A percentile compares a stretch with the other conserved stretches of the same genome.
Conservation (phyloP, 164 flowering plant species). For the Annona cherimola region DNA sequence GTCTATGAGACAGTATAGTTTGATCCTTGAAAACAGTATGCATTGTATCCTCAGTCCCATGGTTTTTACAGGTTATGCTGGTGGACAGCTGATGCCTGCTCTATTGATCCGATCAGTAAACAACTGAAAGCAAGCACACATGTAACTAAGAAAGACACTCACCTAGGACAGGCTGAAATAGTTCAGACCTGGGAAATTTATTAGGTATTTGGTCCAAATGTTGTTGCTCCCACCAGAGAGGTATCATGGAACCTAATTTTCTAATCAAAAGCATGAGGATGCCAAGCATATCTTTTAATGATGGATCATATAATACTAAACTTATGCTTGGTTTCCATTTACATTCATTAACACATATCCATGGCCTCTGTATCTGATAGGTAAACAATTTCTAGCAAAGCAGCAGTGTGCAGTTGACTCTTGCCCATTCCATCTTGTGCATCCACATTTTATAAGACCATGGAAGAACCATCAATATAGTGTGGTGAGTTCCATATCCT, state of each 20-base stretch:
- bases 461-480: not conserved
- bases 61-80: not conserved
- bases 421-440: not conserved
- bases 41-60: not conserved
- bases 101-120: not conserved
- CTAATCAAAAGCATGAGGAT: not conserved
- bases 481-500: constrained; percentile 10
- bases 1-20: not conserved
- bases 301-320: not conserved
- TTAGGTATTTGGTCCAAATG: not conserved
- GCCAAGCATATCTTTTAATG: not conserved
- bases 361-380: not conserved
- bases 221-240: not conserved
- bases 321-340: not conserved
- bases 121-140: not conserved
- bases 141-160: not conserved
- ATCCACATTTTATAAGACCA: constrained; percentile 6
- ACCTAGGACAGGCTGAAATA: not conserved
- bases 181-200: not conserved
- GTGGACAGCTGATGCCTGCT: not conserved
- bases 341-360: not conserved
- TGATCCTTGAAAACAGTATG: not conserved
- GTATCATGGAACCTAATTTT: not conserved
- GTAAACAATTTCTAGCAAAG: not conserved
- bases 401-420: constrained; percentile 1